phyloP scores from a whole-genome alignment of 2,329 filamentous ascomycete species.

The Pseudogymnoascus pannorum region DNA sequence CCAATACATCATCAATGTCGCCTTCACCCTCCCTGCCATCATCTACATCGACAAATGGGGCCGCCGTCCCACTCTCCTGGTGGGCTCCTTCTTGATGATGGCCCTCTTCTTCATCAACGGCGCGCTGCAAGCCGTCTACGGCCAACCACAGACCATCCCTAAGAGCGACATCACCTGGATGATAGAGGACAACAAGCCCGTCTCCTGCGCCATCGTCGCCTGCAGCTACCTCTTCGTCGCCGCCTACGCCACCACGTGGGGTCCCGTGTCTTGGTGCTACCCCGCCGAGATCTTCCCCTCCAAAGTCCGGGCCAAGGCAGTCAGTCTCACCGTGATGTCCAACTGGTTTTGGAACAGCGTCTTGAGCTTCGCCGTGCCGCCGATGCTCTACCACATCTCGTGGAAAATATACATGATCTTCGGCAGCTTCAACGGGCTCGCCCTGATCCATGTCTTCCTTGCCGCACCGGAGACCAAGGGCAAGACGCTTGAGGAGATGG shows the following conservation, averaged over 20 bases:
- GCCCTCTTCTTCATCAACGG: conserved; percentile 55
- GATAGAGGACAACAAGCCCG: conserved; percentile 41
- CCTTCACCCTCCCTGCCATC: conserved; percentile 69
- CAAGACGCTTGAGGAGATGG: conserved; percentile 70
- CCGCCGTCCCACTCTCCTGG: conserved; percentile 57
- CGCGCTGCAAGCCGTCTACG: conserved; percentile 53
- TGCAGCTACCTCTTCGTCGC: conserved; percentile 69
- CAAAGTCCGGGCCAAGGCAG: conserved; percentile 64
- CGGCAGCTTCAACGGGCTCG: conserved; percentile 60
- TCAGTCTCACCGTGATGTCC: conserved; percentile 65
- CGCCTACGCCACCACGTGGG: conserved; percentile 57
- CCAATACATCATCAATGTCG: conserved; percentile 71
- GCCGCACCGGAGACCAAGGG: conserved; percentile 62
- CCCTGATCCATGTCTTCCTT: conserved; percentile 63
- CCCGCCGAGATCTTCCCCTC: conserved; percentile 63
- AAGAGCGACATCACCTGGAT: conserved; percentile 48
- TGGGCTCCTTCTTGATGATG: conserved; percentile 59
- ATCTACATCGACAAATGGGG: conserved; percentile 70
- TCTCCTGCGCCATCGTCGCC: conserved; percentile 58
- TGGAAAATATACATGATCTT: conserved; percentile 69
- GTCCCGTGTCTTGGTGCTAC: conserved; percentile 43
- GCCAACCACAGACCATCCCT: conserved; percentile 38
- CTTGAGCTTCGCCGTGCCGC: conserved; percentile 46
- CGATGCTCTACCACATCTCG: conserved; percentile 47
- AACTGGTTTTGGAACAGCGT: conserved; percentile 73